Evolutionary conservation across 1,284 basidiomycete genomes (phyloP), one percentile per base, ranked within the genome.

Genomic region (Microbotryum saponariae): DNA sequence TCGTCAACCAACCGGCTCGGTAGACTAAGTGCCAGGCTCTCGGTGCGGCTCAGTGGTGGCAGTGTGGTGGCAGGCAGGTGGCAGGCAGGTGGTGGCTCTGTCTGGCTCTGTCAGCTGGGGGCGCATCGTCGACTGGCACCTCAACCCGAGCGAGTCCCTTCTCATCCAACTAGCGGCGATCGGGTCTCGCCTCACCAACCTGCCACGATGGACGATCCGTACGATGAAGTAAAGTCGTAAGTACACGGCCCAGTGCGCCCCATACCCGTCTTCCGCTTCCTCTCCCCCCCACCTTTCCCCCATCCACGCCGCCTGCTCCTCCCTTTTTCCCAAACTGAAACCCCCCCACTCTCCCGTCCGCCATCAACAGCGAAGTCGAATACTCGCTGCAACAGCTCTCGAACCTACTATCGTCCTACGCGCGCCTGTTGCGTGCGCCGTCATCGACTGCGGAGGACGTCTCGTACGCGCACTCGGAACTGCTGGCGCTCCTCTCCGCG

Each of bases 401-500:
- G 1, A 21, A 52, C 2, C 54, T 64, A 37, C 33, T 56, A 6
- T 42, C 54, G 2, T 23, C 57, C 7, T 47, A 61, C 57, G 20
- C 56, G 0, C 59, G 59, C n/a, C 45, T 37, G 12, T 6, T 25
- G 14, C 52, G 57, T 37, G 23, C 33, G 3, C 20, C 29, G 18
- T 45, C 37, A 0, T 0, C 49, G 7, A 12, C 20, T 7, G 9
- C 29, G 21, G 49, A 48, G 7, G 62, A 61, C 27, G 50, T 60
- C 8, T 49, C 59, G 1, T 62, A 56, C 57, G 45, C 63, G 4
- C 46, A 60, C 37, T 47, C 58, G 0, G 64, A 92, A 84, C 77
- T 93, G 55, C 85, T 85, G 73, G 83, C 83, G 0, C 87, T 87
- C 2, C 80, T 94, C 10, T 81, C 83, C 2, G 77, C 85, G 1